Percentiles rank a stretch among this genome's conserved stretches.
Evolutionary conservation across 768 basidiomycete genomes (phyloP).

Genomic region (Trametes punicea): DNA sequence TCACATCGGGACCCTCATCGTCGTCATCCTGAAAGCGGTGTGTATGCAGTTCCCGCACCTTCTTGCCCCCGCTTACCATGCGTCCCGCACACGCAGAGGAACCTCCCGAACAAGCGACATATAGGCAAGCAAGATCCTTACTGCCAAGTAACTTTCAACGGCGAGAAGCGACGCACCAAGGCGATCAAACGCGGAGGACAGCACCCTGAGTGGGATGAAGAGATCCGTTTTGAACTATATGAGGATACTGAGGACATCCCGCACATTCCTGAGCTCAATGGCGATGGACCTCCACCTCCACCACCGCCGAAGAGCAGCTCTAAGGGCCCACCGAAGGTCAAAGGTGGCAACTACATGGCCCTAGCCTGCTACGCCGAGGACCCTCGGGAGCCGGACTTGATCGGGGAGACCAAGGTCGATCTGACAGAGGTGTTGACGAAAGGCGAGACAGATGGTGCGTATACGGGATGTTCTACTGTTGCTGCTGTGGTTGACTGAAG

Average conservation of each 20-base stretch:
- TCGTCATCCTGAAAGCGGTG: slow-evolving; percentile 92
- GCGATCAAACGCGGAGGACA: slow-evolving; percentile 97
- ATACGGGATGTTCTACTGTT: background rate
- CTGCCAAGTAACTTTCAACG: slow-evolving; percentile 74
- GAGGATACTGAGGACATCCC: slow-evolving; percentile 57
- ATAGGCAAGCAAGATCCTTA: slow-evolving; percentile 99
- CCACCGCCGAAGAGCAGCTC: slow-evolving; percentile 64
- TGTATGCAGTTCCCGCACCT: slow-evolving; percentile 32
- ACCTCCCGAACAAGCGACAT: slow-evolving; percentile 86
- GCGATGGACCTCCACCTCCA: slow-evolving; percentile 49
- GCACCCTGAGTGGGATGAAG: slow-evolving; percentile 99
- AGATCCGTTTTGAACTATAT: slow-evolving; percentile 85
- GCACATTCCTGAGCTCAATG: slow-evolving; percentile 34
- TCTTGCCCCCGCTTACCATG: slow-evolving; percentile 3
- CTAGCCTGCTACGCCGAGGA: slow-evolving; percentile 95
- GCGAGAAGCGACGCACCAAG: slow-evolving; percentile 83
- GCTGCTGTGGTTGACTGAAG: slow-evolving; percentile 13
- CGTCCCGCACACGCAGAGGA: slow-evolving; percentile 49
- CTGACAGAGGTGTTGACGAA: slow-evolving; percentile 87
- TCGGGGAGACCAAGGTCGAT: slow-evolving; percentile 88
- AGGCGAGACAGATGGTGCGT: slow-evolving; percentile 94
- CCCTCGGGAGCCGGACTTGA: slow-evolving; percentile 89
- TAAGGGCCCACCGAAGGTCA: slow-evolving; percentile 44
- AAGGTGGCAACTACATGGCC: slow-evolving; percentile 72
- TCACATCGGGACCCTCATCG: slow-evolving; percentile 91